Evolutionary conservation across 1,139 yeast species (phyloP), one percentile per base, ranked within the genome.

Genomic region (Candida albicans): DNA sequence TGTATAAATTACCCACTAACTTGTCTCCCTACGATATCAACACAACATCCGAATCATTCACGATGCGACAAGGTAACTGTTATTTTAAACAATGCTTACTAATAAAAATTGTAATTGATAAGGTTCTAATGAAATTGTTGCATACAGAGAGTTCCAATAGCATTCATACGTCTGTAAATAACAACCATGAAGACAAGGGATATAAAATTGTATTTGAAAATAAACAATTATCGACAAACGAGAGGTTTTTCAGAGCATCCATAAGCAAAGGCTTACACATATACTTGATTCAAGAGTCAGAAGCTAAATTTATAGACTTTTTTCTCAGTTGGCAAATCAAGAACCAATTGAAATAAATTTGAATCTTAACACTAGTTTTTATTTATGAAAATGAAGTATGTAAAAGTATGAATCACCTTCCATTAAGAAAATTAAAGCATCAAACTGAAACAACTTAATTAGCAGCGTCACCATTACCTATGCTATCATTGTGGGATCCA

Each of bases 401-500:
- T n/a, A 27, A 11, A 10, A 27, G 6, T 27, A 27, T 27, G 30
- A 18, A 18, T 18, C 22, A 18, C 22, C 22, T 18, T 18, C 22
- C 22, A 18, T 18, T 18, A 18, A 18, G 22, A 18, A 18, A 18
- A 4, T 4, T 5, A 5, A 18, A 3, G 5, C 22, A 4, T 5
- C 3, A 18, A 18, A 18, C 3, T 18, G 10, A 35, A 13, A 27
- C 25, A 25, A 15, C 9, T 38, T 55, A 68, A 48, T 66, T 61
- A 34, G 59, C 64, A 36, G 65, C 52, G 38, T 56, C 47, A 33
- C 69, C 64, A 31, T 61, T 64, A 35, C 76, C 77, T 42, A 56
- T 64, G 1, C 76, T 60, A 49, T 72, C 78, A 46, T 73, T 74
- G 15, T 59, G 67, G 28, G 66, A 51, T 24, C 51, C 43, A 39